Evolutionary conservation across 306 rosid genomes (phyloP), one percentile per base, ranked within the genome.

Genomic region (Abrus precatorius): DNA sequence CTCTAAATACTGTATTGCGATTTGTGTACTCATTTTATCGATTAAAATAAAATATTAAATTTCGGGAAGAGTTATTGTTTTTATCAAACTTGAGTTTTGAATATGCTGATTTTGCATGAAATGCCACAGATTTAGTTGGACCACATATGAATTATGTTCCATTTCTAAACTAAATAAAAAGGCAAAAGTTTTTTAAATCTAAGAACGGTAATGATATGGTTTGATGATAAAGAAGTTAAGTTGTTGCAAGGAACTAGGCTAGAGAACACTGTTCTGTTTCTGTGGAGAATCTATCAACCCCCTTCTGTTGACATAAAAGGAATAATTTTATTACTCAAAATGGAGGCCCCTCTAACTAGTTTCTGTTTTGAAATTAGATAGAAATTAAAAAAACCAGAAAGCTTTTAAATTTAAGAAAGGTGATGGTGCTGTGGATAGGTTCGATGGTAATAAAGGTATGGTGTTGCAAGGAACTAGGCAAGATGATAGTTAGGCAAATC

Each of bases 141-240:
- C 52, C 32, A 9, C 73, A 28, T 49, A 43, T 54, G 34, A 59
- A 20, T 48, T 29, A 54, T 60, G 62, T 82, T 44, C 48, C 64
- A 72, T 72, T 80, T 63, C 78, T 59, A 60, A 69, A 67, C 66
- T 63, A 20, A 76, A 68, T 63, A 38, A 69, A 54, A 60, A 59
- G 47, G 40, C 12, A 13, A 48, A 9, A 10, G 34, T n/a, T 64
- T 68, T 74, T 68, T 66, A 61, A 75, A 60, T 80, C 36, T 33
- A 12, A 7, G 67, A 66, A 54, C 43, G 48, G 54, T 12, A 6
- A 20, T 20, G 20, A 49, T 20, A 69, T 12, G 81, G 52, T 50
- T 45, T 82, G 69, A 73, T 29, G 57, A 59, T n/a, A 29, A 73
- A 10, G 57, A 72, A 38, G 72, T 34, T 28, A 44, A 33, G 11